These are phyloP conservation scores for Turnera subulata DNA, from an alignment of 345 rosid species.

Conservation along the genomic window DNA sequence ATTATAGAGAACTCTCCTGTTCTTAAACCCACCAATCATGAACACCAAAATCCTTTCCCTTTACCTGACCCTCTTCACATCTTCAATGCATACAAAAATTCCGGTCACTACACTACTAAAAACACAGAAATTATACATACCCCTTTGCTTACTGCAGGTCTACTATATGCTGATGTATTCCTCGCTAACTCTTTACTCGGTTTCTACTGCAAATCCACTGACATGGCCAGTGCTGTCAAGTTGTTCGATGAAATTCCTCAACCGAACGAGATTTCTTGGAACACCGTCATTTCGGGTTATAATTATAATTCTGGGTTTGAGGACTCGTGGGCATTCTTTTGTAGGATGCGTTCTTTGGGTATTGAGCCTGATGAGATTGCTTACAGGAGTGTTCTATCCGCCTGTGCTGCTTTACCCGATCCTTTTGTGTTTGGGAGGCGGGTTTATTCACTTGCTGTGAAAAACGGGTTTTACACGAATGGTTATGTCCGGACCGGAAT, in stretches of 20 bases:
- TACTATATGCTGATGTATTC: constrained; percentile 30
- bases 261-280: constrained; percentile 57
- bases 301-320: constrained; percentile 30
- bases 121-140: constrained; percentile 42
- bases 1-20: constrained; percentile 15
- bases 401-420: constrained; percentile 43
- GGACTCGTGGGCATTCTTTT: constrained; percentile 40
- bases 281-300: constrained; percentile 53
- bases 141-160: constrained; percentile 35
- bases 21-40: constrained; percentile 8
- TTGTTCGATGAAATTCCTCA: constrained; percentile 60
- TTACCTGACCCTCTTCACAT: constrained; percentile 30
- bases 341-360: constrained; percentile 49
- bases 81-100: constrained; percentile 35
- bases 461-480: constrained; percentile 46
- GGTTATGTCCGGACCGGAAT: constrained; percentile 59
- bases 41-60: constrained; percentile 7
- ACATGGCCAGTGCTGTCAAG: constrained; percentile 44
- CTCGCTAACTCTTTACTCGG: constrained; percentile 43
- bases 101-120: constrained; percentile 24
- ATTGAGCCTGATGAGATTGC: constrained; percentile 50
- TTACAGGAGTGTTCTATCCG: constrained; percentile 60
- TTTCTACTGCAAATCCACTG: constrained; percentile 44
- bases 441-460: constrained; percentile 45
- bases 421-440: constrained; percentile 35